Base-by-base conservation (phyloP, 1,284 basidiomycete genomes). In the Ceratobasidium sp. region DNA sequence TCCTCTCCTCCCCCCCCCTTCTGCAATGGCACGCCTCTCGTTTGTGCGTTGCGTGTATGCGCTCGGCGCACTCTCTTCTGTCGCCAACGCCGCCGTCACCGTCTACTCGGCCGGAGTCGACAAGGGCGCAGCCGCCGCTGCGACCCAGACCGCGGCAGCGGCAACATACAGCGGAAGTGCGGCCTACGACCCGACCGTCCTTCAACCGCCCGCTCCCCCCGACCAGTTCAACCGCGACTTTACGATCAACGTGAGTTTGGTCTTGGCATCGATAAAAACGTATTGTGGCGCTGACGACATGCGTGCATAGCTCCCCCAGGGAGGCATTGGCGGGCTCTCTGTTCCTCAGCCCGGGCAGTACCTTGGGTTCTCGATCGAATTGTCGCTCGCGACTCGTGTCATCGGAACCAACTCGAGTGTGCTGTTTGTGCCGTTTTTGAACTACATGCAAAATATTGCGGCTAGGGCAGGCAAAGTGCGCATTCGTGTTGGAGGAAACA, bases 401-500 rank as follows among this genome's bases (percentile, higher is more conserved):
- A 55, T 73, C 46, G 70, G 72, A n/a, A 55, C 21, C 26, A 70
- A 72, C 61, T 67, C 60, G 52, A 81, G 85, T 0, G 77, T 82
- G 48, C 75, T 90, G 21, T 83, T 86, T 70, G 85, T 89, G 0
- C 86, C 88, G 0, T 91, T 93, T 79, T 84, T 93, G 16, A 93
- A 93, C 79, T 85, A 93, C 69, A 84, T 94, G 82, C 83, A 87
- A 3, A 89, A 89, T 74, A 81, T 93, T 43, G 81, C 84, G 73
- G 84, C 87, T 59, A 85, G 90, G 14, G 83, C 82, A 9, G 91
- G 91, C 0, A 77, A 83, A 2, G 83, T 72, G 21, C 64, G 82
- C 43, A 80, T 93, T 18, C 88, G 92, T 53, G 84, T 93, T 2
- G 92, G 92, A 43, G 92, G 92, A 71, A 93, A 93, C 79, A 89